Conservation (phyloP, 176 grass and related monocot genomes). For the Puccinellia tenuiflora region DNA sequence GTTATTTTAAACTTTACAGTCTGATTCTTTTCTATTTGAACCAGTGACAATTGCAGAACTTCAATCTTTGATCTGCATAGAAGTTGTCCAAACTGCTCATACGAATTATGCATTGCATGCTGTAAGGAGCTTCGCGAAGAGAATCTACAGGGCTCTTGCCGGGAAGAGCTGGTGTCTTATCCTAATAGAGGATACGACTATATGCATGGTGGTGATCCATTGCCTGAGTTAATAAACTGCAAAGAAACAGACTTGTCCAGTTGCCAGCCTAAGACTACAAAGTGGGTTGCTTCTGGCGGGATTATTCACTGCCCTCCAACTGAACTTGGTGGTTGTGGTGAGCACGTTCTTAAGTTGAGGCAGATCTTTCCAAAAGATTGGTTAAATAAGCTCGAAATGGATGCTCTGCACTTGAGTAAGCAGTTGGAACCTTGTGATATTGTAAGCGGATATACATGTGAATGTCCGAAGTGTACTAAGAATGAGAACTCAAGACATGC, state of each 20-base stretch:
- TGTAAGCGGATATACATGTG: slow-evolving; percentile 11
- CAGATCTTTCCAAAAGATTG: slow-evolving; percentile 37
- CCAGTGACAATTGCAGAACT: slow-evolving; percentile 65
- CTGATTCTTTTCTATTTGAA: slow-evolving; percentile 6
- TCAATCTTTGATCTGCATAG: slow-evolving; percentile 75
- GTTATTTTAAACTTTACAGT: background rate
- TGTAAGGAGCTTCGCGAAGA: slow-evolving; percentile 55
- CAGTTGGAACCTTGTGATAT: slow-evolving; percentile 6
- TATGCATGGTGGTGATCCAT: slow-evolving; percentile 51
- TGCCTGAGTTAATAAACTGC: background rate
- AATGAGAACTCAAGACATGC: slow-evolving; percentile 49
- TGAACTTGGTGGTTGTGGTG: slow-evolving; percentile 58
- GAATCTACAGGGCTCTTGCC: slow-evolving; percentile 12
- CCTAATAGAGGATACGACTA: slow-evolving; percentile 40
- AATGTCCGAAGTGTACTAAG: slow-evolving; percentile 31
- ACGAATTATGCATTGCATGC: slow-evolving; percentile 67
- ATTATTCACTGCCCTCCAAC: slow-evolving; percentile 51
- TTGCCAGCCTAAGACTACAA: slow-evolving; percentile 20
- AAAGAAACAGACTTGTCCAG: background rate
- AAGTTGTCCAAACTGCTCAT: slow-evolving; percentile 53
- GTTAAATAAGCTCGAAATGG: slow-evolving; percentile 36
- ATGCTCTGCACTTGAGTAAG: slow-evolving; percentile 21
- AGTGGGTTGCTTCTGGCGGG: slow-evolving; percentile 27
- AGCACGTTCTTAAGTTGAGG: slow-evolving; percentile 41
- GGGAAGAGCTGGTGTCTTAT: slow-evolving; percentile 11